Base-by-base conservation (phyloP, 2,329 filamentous ascomycete genomes). In the Pseudonectria buxi region DNA sequence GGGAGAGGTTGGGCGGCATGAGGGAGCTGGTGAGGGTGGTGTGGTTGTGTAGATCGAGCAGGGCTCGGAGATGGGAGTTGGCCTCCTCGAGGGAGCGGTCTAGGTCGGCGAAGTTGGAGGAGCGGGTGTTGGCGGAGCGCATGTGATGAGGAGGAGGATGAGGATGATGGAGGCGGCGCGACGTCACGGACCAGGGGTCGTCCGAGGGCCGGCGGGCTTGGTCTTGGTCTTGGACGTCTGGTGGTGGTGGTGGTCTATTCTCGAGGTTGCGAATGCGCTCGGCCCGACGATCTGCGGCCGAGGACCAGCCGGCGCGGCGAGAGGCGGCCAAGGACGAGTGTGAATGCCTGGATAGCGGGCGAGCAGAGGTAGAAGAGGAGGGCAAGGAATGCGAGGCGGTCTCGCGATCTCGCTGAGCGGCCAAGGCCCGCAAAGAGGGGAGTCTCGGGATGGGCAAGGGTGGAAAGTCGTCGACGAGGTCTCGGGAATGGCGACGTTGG, bases 41-140 rank as follows among this genome's bases (percentile, higher is more conserved):
- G 36, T 52, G 55, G 43, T 53, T 48, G 44, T 64, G 51, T 46
- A 58, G 51, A 24, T 69, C 65, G n/a, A 70, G 54, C 22, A 71
- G 49, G 6, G 64, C 58, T 7, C 64, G 56, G 13, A 69, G 55
- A 33, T 67, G 65, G 10, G 65, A 58, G 50, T 69, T 68, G 30
- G 62, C 61, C 45, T 65, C 58, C 37, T 67, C 62, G 33, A 66
- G 53, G 29, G 58, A 56, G 26, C 59, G 58, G 33, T 65, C 58
- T 7, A 64, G 46, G 28, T 66, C 60, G 12, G 63, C 60, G 14
- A 63, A 51, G 28, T 54, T 57, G 33, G 57, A 30, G 14, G 47
- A 38, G 24, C 47, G 49, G 25, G 31, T 46, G 36, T 33, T 40
- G 24, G 58, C 35, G 13, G 39, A 39, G 27, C 55, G 54, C 33